Conservation (phyloP, 805 yeast genomes). For the Candida silvicultrix region DNA sequence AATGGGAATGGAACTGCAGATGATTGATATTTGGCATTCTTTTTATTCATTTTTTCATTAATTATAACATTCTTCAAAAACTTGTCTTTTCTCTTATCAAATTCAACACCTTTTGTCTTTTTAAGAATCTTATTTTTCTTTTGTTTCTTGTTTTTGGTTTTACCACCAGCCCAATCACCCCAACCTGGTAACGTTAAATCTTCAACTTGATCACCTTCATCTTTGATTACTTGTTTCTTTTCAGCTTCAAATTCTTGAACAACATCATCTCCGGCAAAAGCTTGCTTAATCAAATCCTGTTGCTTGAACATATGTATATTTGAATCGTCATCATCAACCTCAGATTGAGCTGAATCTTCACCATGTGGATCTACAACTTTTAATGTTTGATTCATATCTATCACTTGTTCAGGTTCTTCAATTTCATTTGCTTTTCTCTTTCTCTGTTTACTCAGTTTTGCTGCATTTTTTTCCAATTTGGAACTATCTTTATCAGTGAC, state of each 20-base stretch:
- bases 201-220: slow-evolving; percentile 83
- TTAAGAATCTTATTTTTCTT: slow-evolving; percentile 60
- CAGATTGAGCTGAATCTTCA: slow-evolving; percentile 23
- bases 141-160: slow-evolving; percentile 29
- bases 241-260: slow-evolving; percentile 71
- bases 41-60: slow-evolving; percentile 81
- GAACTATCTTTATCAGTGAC: slow-evolving; percentile 46
- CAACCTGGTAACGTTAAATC: slow-evolving; percentile 92
- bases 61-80: slow-evolving; percentile 76
- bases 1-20: slow-evolving; percentile 92
- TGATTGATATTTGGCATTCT: slow-evolving; percentile 79
- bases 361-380: slow-evolving; percentile 42
- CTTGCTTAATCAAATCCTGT: slow-evolving; percentile 76
- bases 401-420: slow-evolving; percentile 30
- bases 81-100: slow-evolving; percentile 73
- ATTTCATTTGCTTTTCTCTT: slow-evolving; percentile 29
- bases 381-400: slow-evolving; percentile 49
- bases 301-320: slow-evolving; percentile 61
- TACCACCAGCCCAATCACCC: slow-evolving; percentile 94
- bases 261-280: slow-evolving; percentile 97
- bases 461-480: slow-evolving; percentile 37
- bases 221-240: slow-evolving; percentile 56
- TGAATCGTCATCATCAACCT: slow-evolving; percentile 38
- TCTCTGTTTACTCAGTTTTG: slow-evolving; percentile 15
- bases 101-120: slow-evolving; percentile 69